A percentile compares a stretch with the other conserved stretches of the same genome.
Conservation (phyloP, 495 filamentous ascomycete species). For the Aspergillus egyptiacus region DNA sequence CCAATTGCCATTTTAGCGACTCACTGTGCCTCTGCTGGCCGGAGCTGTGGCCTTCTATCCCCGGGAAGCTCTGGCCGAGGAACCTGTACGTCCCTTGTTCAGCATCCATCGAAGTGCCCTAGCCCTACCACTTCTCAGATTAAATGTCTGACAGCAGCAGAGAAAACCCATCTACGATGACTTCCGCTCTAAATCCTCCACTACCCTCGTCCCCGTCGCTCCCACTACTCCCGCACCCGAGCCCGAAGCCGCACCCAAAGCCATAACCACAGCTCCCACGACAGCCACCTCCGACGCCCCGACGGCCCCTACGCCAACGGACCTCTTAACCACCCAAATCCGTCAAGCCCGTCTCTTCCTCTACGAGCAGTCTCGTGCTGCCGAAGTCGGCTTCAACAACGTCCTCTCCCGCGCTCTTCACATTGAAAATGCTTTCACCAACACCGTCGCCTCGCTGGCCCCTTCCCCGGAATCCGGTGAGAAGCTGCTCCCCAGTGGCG, state of each 20-base stretch:
- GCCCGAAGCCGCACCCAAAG: conserved; percentile 2
- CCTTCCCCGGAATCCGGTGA: conserved; percentile 77
- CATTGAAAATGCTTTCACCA: conserved; percentile 72
- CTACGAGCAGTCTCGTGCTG: conserved; percentile 61
- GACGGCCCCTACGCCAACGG: conserved; percentile 73
- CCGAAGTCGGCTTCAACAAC: conserved; percentile 72
- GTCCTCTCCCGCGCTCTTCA: conserved; percentile 67
- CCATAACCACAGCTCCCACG: conserved; percentile 21
- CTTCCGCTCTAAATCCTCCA: conserved; percentile 37
- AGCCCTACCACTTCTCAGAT: neutral
- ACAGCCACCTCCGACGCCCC: conserved; percentile 23
- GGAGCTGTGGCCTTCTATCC: conserved; percentile 51
- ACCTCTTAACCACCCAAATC: conserved; percentile 82
- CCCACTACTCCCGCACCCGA: too few species aligned
- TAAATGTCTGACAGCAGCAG: conserved; percentile 16
- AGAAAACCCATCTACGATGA: conserved; percentile 91
- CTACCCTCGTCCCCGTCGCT: conserved; percentile 17
- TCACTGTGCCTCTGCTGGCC: conserved; percentile 48
- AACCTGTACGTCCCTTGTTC: conserved; percentile 23
- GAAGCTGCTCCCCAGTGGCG: conserved; percentile 71
- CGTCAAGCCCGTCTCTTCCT: conserved; percentile 72
- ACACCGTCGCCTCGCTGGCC: conserved; percentile 78
- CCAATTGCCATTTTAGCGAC: conserved; percentile 10
- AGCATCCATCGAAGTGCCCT: conserved; percentile 20
- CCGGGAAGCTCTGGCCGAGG: conserved; percentile 52